Evolutionary conservation across 2,329 filamentous ascomycete genomes (phyloP).

Genomic region (Dactylellina parvicollis): DNA sequence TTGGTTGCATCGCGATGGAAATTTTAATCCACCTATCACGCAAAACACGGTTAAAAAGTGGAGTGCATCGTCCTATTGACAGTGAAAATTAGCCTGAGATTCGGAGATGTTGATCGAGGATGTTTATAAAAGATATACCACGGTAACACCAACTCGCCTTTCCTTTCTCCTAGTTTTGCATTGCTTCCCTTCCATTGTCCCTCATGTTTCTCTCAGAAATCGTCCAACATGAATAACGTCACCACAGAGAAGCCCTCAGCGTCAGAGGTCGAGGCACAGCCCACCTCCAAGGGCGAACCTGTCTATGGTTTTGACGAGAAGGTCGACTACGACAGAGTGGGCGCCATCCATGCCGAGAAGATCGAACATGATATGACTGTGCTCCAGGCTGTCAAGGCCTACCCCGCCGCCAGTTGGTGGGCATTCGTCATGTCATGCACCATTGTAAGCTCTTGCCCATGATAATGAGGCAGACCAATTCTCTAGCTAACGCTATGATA

Average conservation of each 20-base stretch:
- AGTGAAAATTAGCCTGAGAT: constrained; percentile 15
- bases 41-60: constrained; percentile 20
- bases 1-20: constrained; percentile 25
- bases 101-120: constrained; percentile 27
- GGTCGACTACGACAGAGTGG: constrained; percentile 57
- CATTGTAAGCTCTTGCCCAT: constrained; percentile 63
- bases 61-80: constrained; percentile 3
- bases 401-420: constrained; percentile 68
- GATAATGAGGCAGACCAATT: constrained; percentile 55
- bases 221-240: constrained; percentile 60
- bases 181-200: constrained; percentile 30
- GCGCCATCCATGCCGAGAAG: constrained; percentile 63
- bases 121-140: constrained; percentile 40
- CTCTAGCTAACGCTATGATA: constrained; percentile 59
- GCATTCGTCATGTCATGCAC: constrained; percentile 69
- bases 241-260: constrained; percentile 59
- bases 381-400: constrained; percentile 65
- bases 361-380: constrained; percentile 66
- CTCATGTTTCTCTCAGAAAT: constrained; percentile 54
- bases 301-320: constrained; percentile 60
- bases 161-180: constrained; percentile 13
- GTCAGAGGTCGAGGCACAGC: constrained; percentile 60
- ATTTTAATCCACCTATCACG: constrained; percentile 36
- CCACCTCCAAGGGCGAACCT: constrained; percentile 57
- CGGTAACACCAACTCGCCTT: constrained; percentile 20